phyloP scores from a whole-genome alignment of 495 filamentous ascomycete species.

The Neurospora terricola region DNA sequence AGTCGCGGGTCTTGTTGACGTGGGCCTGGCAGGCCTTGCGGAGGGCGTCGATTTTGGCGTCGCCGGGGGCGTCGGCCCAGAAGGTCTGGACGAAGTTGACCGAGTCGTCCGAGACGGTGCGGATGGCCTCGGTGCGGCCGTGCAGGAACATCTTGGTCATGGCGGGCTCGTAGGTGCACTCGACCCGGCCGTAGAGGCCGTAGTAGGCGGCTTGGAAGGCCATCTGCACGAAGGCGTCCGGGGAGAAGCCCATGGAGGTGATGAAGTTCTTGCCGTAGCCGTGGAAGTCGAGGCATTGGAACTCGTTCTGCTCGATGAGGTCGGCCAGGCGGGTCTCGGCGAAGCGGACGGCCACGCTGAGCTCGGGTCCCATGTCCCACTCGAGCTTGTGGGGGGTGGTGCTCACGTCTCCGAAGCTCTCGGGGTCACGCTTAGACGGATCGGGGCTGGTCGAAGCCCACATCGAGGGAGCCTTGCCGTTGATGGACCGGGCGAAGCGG shows the following conservation, averaged over 20 bases:
- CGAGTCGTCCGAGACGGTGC: constrained; percentile 71
- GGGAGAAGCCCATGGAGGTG: constrained; percentile 91
- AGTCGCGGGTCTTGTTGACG: constrained; percentile 68
- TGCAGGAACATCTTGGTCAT: constrained; percentile 96
- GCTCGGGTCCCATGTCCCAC: constrained; percentile 93
- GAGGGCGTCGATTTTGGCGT: constrained; percentile 74
- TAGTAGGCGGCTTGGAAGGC: constrained; percentile 99
- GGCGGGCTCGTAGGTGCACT: constrained; percentile 93
- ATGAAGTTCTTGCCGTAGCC: constrained; percentile 96
- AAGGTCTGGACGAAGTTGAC: constrained; percentile 86
- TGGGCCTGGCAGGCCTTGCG: constrained; percentile 77
- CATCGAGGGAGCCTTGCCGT: constrained; percentile 81
- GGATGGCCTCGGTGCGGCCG: constrained; percentile 88
- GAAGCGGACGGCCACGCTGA: constrained; percentile 84
- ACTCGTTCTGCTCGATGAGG: constrained; percentile 93
- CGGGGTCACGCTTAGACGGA: constrained; percentile 86
- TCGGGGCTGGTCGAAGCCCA: constrained; percentile 91
- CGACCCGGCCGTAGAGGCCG: constrained; percentile 85
- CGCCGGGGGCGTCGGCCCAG: constrained; percentile 81
- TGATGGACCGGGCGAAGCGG: constrained; percentile 91
- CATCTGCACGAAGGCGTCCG: constrained; percentile 98
- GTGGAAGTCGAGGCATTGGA: constrained; percentile 80
- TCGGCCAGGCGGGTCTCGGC: constrained; percentile 92
- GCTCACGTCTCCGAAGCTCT: constrained; percentile 87
- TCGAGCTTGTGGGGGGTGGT: constrained; percentile 94